Evolutionary conservation across 2,329 filamentous ascomycete genomes (phyloP), one percentile per base, ranked within the genome.

Genomic region (Paraphaeosphaeria minitans): DNA sequence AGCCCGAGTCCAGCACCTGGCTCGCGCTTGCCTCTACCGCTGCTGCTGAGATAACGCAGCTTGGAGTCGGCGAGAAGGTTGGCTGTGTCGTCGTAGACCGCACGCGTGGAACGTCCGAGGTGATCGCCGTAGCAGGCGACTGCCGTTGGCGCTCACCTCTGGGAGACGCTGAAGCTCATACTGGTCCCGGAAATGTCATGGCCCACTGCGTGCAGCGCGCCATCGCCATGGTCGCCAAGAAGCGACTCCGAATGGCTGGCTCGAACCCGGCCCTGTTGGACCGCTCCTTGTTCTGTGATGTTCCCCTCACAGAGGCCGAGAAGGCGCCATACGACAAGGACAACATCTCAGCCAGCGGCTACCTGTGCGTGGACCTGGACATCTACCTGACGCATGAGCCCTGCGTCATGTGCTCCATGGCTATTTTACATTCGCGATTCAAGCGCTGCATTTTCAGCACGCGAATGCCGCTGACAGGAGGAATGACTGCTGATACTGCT

Each of bases 401-500:
- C 5, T 99, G 95, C 74, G 86, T 96, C 60, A 96, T 96, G 86
- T 99, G 95, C 78, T 92, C 91, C 37, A 98, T 98, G 95, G 95
- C 92, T 1, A 90, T 98, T 67, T 83, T 98, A 22, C 93, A 98
- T 74, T 97, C 94, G 9, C 87, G 95, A 52, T 97, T 99, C 83
- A 89, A 91, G 46, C 88, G 90, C 54, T 90, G 93, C 53, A 84
- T 96, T 41, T 96, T 97, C 77, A 87, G 86, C 63, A 84, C 88
- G 62, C 86, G 91, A 56, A 95, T 96, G 90, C 84, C 85, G 48
- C 80, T 86, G 63, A 96, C 91, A 13, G 94, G 94, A 51, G 93
- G 92, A 45, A 82, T 97, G 79, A 90, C 89, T 69, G 89, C 92
- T 22, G 92, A 96, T 65, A 75, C 77, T 2, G 55, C 56, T 13